A percentile compares a stretch with the other conserved stretches of the same genome.
Evolutionary conservation across 208 protist genomes (phyloP).

Genomic region (Trypanosoma boissoni): DNA sequence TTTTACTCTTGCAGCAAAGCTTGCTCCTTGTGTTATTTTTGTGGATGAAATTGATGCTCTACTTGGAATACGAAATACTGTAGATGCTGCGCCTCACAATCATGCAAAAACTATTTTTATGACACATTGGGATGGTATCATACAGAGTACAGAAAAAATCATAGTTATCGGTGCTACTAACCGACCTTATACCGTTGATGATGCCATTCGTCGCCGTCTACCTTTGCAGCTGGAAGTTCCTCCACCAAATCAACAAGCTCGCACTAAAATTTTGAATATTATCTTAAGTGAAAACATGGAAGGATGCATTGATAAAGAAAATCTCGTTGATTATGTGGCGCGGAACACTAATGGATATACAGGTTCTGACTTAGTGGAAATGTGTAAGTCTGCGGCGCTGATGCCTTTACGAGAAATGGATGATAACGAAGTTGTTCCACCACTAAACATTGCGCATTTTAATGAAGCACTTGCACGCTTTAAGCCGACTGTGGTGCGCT

Average conservation of each 20-base stretch:
- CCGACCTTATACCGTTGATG: slow-evolving; percentile 86
- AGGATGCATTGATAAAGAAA: slow-evolving; percentile 40
- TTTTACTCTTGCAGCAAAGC: slow-evolving; percentile 82
- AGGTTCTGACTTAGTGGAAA: slow-evolving; percentile 91
- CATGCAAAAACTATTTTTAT: slow-evolving; percentile 92
- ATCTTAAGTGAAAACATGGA: slow-evolving; percentile 62
- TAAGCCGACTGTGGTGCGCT: slow-evolving; percentile 36
- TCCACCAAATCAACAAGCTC: slow-evolving; percentile 46
- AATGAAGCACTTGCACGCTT: slow-evolving; percentile 67
- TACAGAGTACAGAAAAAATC: slow-evolving; percentile 45
- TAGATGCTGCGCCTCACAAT: slow-evolving; percentile 60
- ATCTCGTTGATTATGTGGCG: slow-evolving; percentile 73
- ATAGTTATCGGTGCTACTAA: slow-evolving; percentile 92
- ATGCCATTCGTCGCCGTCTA: slow-evolving; percentile 89
- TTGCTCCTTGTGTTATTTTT: slow-evolving; percentile 88
- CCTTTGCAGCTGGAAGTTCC: slow-evolving; percentile 83
- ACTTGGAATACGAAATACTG: slow-evolving; percentile 70
- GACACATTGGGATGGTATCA: slow-evolving; percentile 89
- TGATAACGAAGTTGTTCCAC: slow-evolving; percentile 31
- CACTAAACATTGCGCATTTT: slow-evolving; percentile 67
- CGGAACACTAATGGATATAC: slow-evolving; percentile 80
- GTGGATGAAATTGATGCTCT: slow-evolving; percentile 92
- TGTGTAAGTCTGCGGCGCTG: slow-evolving; percentile 88
- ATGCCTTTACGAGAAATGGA: slow-evolving; percentile 71
- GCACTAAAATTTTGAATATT: slow-evolving; percentile 79